Conservation (phyloP, 78 protist species). For the Dictyostelium discoideum region DNA sequence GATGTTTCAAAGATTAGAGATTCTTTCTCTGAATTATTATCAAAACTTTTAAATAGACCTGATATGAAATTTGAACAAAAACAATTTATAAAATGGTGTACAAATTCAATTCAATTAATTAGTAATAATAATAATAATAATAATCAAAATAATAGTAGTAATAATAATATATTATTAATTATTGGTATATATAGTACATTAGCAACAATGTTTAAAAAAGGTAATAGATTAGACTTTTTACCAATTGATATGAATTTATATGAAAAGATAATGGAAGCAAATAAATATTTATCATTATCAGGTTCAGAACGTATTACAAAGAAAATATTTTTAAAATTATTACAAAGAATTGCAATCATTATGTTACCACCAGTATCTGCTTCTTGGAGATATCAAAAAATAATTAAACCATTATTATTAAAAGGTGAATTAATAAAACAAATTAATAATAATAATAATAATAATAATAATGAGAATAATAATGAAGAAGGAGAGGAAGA, state of each 20-base stretch:
- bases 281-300: background rate
- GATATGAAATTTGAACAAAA: slow-evolving; percentile 75
- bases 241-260: slow-evolving; percentile 1
- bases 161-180: background rate
- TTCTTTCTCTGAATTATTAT: slow-evolving; percentile 40
- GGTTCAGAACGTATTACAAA: slow-evolving; percentile 31
- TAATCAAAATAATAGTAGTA: too few species aligned
- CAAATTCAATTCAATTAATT: background rate
- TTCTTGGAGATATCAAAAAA: slow-evolving; percentile 92
- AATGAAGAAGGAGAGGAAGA: slow-evolving; percentile 7
- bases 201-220: slow-evolving; percentile 82
- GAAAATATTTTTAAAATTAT: slow-evolving; percentile 81
- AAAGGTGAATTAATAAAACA: background rate
- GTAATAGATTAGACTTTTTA: slow-evolving; percentile 83
- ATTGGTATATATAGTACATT: slow-evolving; percentile 79
- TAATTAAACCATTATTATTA: slow-evolving; percentile 33
- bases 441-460: background rate
- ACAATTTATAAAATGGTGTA: slow-evolving; percentile 53
- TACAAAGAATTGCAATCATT: slow-evolving; percentile 93
- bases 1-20: slow-evolving; percentile 11
- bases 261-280: background rate
- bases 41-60: slow-evolving; percentile 68
- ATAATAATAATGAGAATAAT: background rate
- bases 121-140: background rate
- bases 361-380: slow-evolving; percentile 87